Conservation (phyloP, 2,329 filamentous ascomycete species). For the Scleromitrula shiraiana region DNA sequence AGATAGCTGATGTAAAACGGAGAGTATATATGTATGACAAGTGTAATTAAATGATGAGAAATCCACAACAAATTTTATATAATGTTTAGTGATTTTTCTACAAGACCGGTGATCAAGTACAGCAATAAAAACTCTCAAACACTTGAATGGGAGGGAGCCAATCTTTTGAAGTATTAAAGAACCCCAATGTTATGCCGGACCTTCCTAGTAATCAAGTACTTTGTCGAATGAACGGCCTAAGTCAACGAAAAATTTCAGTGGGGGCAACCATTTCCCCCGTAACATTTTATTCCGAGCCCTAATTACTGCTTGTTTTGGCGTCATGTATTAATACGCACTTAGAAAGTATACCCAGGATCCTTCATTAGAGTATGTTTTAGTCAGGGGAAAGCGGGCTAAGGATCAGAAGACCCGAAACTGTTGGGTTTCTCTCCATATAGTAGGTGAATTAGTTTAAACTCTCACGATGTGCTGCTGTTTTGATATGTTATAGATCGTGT, state of each 20-base stretch:
- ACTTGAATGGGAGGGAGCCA: background rate
- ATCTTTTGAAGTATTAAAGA: background rate
- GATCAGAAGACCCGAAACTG: background rate
- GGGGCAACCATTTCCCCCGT: background rate
- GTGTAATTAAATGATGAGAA: slow-evolving; percentile 2
- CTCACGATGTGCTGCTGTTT: too few species aligned
- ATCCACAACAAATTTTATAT: background rate
- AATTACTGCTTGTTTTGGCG: too few species aligned
- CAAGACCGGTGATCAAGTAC: background rate
- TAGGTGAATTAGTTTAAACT: too few species aligned
- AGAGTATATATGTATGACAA: background rate
- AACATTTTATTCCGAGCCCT: slow-evolving; percentile 1
- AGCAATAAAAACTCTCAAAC: background rate
- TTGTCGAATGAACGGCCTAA: background rate
- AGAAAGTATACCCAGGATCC: background rate
- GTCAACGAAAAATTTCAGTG: background rate
- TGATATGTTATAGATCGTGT: too few species aligned
- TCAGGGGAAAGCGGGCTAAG: too few species aligned
- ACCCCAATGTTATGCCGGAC: background rate
- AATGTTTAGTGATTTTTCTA: background rate
- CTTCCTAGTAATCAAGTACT: background rate
- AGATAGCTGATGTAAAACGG: background rate
- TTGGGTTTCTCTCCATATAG: too few species aligned
- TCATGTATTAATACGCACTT: slow-evolving; percentile 3
- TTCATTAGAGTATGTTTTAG: too few species aligned